Base-by-base conservation (phyloP, 148 eudicot species). In the Camellia japonica region DNA sequence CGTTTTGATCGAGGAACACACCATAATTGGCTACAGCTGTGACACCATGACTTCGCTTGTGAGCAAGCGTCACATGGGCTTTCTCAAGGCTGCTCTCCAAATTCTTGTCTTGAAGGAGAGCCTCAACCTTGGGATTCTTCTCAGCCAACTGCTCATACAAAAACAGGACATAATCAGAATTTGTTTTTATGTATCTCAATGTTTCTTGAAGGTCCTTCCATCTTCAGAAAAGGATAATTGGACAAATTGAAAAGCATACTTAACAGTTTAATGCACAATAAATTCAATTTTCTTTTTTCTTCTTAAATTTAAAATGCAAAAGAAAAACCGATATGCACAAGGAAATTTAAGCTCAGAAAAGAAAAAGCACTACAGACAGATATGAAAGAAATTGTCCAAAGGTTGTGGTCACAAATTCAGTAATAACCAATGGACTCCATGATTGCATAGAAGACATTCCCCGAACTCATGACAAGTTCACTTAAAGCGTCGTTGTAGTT, bases 21-120 rank as follows among this genome's bases (percentile, higher is more conserved):
- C 91, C 97, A 75, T 90, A 96, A 60, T 79, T 93, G 5, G 98
- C 97, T 73, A 96, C 89, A 44, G 97, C 93, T 62, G 88, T 81
- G n/a, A 96, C 98, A 68, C 99, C 98, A 56, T 96, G 98, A 69
- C 89, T 86, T 83, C 87, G 88, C 89, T 96, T 96, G 82, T 96
- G 99, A 69, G 99, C 99, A 49, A 96, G 97, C 3, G 99, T 96
- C 69, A 96, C 77, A 80, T 96, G 99, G 42, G 93, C 93, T 74
- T 81, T 92, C 19, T n/a, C 71, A 42, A 96, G 86, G 63, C 75
- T 87, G 78, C 76, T 86, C 69, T 83, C 78, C 78, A 93, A 58
- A 59, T 85, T 61, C 74, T 86, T 90, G 79, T 86, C 85, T 78
- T 82, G 76, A 71, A 92, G 69, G 82, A 93, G 87, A 49, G 77